Percentiles rank a stretch among this genome's conserved stretches.
phyloP scores from a whole-genome alignment of 2,329 filamentous ascomycete species.

The Teratosphaeriaceae sp. region DNA sequence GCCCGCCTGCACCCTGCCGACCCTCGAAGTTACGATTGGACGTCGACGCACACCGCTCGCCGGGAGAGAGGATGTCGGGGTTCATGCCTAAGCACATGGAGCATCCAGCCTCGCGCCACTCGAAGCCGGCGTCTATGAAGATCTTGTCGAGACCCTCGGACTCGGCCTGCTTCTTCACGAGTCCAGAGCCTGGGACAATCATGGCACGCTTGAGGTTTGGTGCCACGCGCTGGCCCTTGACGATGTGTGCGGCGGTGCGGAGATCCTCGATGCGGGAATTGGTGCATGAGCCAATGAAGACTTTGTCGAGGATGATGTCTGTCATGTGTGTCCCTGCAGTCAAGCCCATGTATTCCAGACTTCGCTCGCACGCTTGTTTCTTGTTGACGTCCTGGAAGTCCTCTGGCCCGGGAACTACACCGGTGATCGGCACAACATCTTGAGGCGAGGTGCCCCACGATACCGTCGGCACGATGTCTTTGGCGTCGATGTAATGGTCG shows the following conservation, averaged over 20 bases:
- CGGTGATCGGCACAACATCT: slow-evolving; percentile 91
- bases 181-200: slow-evolving; percentile 91
- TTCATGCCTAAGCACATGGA: slow-evolving; percentile 99
- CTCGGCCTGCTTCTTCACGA: slow-evolving; percentile 90
- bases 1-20: slow-evolving; percentile 81
- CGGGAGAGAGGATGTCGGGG: slow-evolving; percentile 87
- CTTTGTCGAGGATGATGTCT: slow-evolving; percentile 87
- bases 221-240: slow-evolving; percentile 82
- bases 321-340: slow-evolving; percentile 81
- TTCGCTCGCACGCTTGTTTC: slow-evolving; percentile 70
- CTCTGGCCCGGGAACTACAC: slow-evolving; percentile 81
- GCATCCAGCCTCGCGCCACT: slow-evolving; percentile 97
- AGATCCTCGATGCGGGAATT: slow-evolving; percentile 97
- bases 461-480: slow-evolving; percentile 87
- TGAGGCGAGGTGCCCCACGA: slow-evolving; percentile 98
- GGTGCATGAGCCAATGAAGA: slow-evolving; percentile 97
- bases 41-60: slow-evolving; percentile 90
- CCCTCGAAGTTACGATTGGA: slow-evolving; percentile 98
- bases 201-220: slow-evolving; percentile 87
- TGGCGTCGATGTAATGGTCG: slow-evolving; percentile 82
- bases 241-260: slow-evolving; percentile 75
- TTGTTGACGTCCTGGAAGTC: slow-evolving; percentile 74
- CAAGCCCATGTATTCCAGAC: slow-evolving; percentile 95
- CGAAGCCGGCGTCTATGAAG: slow-evolving; percentile 86
- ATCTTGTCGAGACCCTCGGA: slow-evolving; percentile 88